Percentiles rank a stretch among this genome's conserved stretches.
Evolutionary conservation across 306 rosid species (phyloP).

Genomic region (Vicia faba): DNA sequence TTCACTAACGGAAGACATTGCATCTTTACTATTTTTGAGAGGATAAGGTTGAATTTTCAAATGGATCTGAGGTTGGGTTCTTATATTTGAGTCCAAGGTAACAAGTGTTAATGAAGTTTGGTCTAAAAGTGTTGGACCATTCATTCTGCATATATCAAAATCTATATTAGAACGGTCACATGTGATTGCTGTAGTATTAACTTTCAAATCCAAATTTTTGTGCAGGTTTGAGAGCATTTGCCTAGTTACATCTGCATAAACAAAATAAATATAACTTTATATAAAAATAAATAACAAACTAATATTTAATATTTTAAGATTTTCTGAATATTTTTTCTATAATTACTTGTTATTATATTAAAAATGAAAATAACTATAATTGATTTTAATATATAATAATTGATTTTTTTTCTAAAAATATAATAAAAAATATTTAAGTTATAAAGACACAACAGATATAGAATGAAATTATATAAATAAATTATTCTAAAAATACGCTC

Average conservation of each 20-base stretch:
- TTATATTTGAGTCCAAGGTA: constrained; percentile 6
- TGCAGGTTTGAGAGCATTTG: background rate
- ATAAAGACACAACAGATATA: background rate
- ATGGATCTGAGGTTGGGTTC: background rate
- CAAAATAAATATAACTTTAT: background rate
- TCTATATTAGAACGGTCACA: constrained; percentile 39
- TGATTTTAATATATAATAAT: too few relatives aligned
- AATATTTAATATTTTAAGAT: background rate
- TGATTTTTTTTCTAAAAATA: too few relatives aligned
- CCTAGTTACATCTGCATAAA: constrained; percentile 28
- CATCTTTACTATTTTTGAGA: constrained; percentile 41
- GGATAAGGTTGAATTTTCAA: constrained; percentile 54
- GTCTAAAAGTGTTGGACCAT: constrained; percentile 44
- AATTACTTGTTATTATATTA: too few relatives aligned
- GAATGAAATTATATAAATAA: background rate
- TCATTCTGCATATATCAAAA: constrained; percentile 49
- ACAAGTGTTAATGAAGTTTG: constrained; percentile 37
- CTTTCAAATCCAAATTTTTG: background rate
- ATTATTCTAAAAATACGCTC: background rate
- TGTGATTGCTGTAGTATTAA: constrained; percentile 1
- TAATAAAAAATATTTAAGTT: background rate
- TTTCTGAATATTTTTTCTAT: background rate
- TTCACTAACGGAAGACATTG: constrained; percentile 42
- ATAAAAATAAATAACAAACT: background rate
- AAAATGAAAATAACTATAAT: too few relatives aligned